Evolutionary conservation across 148 eudicot species (phyloP).

Genomic region (Rheum nobile): DNA sequence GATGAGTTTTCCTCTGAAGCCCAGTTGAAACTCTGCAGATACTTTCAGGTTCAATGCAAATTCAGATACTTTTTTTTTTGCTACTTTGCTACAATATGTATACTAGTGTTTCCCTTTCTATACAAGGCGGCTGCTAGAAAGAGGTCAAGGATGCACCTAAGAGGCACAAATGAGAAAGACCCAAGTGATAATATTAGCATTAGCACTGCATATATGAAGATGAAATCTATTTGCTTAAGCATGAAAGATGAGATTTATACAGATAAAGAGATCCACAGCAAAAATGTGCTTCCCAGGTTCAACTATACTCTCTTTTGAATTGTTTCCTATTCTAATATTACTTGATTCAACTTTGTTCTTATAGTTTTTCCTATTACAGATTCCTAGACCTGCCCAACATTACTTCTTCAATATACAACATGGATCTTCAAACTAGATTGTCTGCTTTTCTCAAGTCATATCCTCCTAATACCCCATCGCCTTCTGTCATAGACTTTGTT

Average conservation of each 20-base stretch:
- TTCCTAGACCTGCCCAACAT: slow-evolving; percentile 35
- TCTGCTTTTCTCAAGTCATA: slow-evolving; percentile 22
- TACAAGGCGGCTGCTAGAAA: slow-evolving; percentile 31
- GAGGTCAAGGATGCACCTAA: slow-evolving; percentile 27
- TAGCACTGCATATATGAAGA: slow-evolving; percentile 23
- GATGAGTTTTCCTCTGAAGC: slow-evolving; percentile 27
- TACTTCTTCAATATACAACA: slow-evolving; percentile 27
- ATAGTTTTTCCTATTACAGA: slow-evolving; percentile 10
- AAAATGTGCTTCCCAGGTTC: slow-evolving; percentile 25
- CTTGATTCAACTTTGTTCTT: not conserved
- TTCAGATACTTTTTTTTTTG: not conserved
- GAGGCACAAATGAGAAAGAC: slow-evolving; percentile 20
- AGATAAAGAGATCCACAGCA: slow-evolving; percentile 23
- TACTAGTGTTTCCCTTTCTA: not conserved
- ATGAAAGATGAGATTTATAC: slow-evolving; percentile 27
- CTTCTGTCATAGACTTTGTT: slow-evolving; percentile 22
- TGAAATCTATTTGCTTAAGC: slow-evolving; percentile 23
- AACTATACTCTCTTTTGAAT: not conserved
- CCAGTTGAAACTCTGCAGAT: slow-evolving; percentile 26
- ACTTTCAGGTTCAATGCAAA: slow-evolving; percentile 24
- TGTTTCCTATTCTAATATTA: not conserved
- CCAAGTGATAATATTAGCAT: slow-evolving; percentile 13
- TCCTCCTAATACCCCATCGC: slow-evolving; percentile 22
- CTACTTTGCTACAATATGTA: not conserved
- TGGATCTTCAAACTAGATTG: slow-evolving; percentile 21